Evolutionary conservation across 2,329 filamentous ascomycete species (phyloP).

Genomic region (Aureobasidium sp.): DNA sequence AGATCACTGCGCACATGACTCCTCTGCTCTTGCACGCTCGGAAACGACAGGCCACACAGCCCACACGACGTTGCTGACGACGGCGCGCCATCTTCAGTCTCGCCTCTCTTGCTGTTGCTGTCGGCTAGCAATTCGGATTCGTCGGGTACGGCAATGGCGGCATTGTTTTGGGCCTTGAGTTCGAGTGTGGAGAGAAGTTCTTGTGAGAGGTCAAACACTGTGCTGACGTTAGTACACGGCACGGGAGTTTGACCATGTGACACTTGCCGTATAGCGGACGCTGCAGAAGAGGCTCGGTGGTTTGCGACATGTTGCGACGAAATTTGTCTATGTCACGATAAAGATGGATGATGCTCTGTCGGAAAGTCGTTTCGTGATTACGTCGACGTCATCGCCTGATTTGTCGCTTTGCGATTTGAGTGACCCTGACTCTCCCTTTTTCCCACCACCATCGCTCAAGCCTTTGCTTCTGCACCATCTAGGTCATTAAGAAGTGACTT

Average conservation of each 20-base stretch:
- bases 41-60: conserved; percentile 66
- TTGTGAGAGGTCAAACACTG: conserved; percentile 74
- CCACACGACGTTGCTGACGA: conserved; percentile 65
- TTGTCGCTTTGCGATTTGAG: not conserved
- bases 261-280: conserved; percentile 42
- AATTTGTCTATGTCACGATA: not conserved
- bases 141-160: conserved; percentile 4
- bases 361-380: not conserved
- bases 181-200: conserved; percentile 62
- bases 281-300: conserved; percentile 31
- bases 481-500: too few relatives aligned
- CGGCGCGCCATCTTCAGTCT: conserved; percentile 35
- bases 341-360: not conserved
- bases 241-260: conserved; percentile 15
- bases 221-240: conserved; percentile 11
- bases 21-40: conserved; percentile 68
- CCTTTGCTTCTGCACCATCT: not conserved
- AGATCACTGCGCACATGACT: conserved; percentile 82
- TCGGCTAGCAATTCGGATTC: not conserved
- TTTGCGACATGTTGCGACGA: conserved; percentile 20
- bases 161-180: conserved; percentile 36
- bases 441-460: not conserved
- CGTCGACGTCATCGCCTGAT: not conserved
- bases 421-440: not conserved
- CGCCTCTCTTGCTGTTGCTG: conserved; percentile 20